These are phyloP conservation scores for Globisporangium parvum DNA, from an alignment of 352 stramenopile genomes.

Conservation along the genomic window DNA sequence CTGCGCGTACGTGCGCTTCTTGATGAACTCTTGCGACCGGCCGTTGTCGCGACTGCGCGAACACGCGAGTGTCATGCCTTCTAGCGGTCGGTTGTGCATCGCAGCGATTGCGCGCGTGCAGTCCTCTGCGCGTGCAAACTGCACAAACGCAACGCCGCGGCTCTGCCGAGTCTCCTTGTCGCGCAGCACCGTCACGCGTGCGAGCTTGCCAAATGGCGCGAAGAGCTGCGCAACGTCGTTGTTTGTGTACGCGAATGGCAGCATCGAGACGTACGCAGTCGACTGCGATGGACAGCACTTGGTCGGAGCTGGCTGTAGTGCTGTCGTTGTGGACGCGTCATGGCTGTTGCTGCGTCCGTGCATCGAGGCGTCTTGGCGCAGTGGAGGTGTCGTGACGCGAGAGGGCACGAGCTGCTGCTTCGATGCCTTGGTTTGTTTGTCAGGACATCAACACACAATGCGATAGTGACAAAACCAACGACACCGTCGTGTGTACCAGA, in stretches of 20 bases:
- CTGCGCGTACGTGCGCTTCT: slow-evolving; percentile 71
- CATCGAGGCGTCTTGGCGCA: too few relatives aligned
- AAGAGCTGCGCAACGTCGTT: slow-evolving; percentile 87
- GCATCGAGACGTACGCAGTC: slow-evolving; percentile 85
- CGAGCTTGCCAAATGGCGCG: slow-evolving; percentile 62
- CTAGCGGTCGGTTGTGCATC: slow-evolving; percentile 58
- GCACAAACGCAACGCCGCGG: slow-evolving; percentile 79
- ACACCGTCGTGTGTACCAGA: slow-evolving; percentile 39
- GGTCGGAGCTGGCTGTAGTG: background rate
- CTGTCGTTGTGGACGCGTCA: too few relatives aligned
- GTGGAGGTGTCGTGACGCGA: too few relatives aligned
- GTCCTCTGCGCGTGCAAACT: slow-evolving; percentile 70
- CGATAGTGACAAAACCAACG: too few relatives aligned
- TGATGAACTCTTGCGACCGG: slow-evolving; percentile 65
- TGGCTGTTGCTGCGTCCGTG: too few relatives aligned
- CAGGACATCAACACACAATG: too few relatives aligned
- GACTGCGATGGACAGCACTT: slow-evolving; percentile 19
- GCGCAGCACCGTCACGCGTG: slow-evolving; percentile 68
- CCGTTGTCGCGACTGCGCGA: slow-evolving; percentile 79
- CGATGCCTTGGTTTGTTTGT: too few relatives aligned
- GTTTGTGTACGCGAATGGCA: slow-evolving; percentile 84
- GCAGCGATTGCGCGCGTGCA: slow-evolving; percentile 37
- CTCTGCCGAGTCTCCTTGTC: slow-evolving; percentile 69
- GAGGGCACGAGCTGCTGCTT: too few relatives aligned
- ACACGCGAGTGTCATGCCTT: slow-evolving; percentile 57